Evolutionary conservation across 208 protist genomes (phyloP), one percentile per base, ranked within the genome.

Genomic region (Acanthamoeba lenticulata): DNA sequence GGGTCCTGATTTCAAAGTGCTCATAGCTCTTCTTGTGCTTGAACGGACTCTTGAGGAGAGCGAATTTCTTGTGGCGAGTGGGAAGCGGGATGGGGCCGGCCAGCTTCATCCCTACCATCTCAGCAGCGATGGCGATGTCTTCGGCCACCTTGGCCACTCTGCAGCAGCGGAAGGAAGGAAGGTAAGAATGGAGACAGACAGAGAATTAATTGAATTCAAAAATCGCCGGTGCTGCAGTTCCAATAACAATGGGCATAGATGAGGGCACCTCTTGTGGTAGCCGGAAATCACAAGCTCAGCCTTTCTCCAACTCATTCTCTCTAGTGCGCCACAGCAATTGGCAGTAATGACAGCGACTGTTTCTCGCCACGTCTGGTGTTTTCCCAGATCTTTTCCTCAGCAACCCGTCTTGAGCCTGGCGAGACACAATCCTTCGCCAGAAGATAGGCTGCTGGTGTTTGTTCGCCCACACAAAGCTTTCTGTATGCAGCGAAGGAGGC

Each of bases 71-170:
- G 49, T 57, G 44, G 27, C 83, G 83, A 24, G 83, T 90, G 0
- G 83, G 83, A 15, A 90, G 49, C 32, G 52, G 44, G 7, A 67
- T 45, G 44, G 83, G 44, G 38, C 49, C 44, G 19, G n/a, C 38
- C 11, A 55, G 47, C 42, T 83, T 83, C 49, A 90, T 32, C 27
- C 83, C 83, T 6, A 67, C 83, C 83, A 90, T 90, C 49, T 90
- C 52, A 15, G 83, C 83, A 29, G 83, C 83, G 6, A 34, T 90
- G 34, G 49, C 49, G 15, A 90, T 90, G 49, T 90, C 83, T 32
- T 90, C 21, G 9, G 83, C 83, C 32, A 90, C 83, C 52, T 90
- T 90, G 83, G 83, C 83, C 83, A 67, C 52, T 34, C 83, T 83
- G 49, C 1, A 6, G n/a, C 13, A 7, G 57, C 15, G 24, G 60